These are phyloP conservation scores for Aspergillus pseudotamarii DNA, from an alignment of 2,329 filamentous ascomycete species.

Conservation along the genomic window DNA sequence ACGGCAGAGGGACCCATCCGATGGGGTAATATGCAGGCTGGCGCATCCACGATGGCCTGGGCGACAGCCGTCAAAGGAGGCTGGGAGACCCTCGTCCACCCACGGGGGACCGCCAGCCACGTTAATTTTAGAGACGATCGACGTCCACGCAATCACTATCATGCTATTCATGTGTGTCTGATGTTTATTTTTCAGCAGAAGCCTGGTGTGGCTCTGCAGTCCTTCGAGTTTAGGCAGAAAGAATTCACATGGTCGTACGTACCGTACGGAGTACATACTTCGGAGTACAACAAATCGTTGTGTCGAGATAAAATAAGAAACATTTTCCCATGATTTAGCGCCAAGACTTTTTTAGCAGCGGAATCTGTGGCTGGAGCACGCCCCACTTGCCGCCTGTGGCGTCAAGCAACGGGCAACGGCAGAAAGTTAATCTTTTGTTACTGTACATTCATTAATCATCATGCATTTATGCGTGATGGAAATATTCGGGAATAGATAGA, in stretches of 20 bases:
- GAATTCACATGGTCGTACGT: background rate
- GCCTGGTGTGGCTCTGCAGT: background rate
- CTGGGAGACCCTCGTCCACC: slow-evolving; percentile 19
- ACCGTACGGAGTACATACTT: background rate
- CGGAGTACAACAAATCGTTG: too few relatives aligned
- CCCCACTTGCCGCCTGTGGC: slow-evolving; percentile 7
- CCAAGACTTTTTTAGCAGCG: slow-evolving; percentile 2
- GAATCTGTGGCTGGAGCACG: slow-evolving; percentile 8
- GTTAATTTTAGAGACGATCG: slow-evolving; percentile 12
- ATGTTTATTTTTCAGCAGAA: background rate
- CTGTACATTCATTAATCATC: background rate
- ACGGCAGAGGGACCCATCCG: slow-evolving; percentile 20
- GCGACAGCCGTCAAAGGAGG: slow-evolving; percentile 24
- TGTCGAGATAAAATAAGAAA: background rate
- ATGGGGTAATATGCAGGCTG: slow-evolving; percentile 21
- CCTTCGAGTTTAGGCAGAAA: slow-evolving; percentile 4
- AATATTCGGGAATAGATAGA: background rate
- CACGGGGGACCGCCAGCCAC: slow-evolving; percentile 20
- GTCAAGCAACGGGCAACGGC: background rate
- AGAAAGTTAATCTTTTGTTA: background rate
- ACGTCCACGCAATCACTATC: slow-evolving; percentile 13
- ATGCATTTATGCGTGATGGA: background rate
- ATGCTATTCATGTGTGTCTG: background rate
- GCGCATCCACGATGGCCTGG: slow-evolving; percentile 19
- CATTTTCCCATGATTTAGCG: background rate